Base-by-base conservation (phyloP, 441 rosid genomes). In the Iberis amara region DNA sequence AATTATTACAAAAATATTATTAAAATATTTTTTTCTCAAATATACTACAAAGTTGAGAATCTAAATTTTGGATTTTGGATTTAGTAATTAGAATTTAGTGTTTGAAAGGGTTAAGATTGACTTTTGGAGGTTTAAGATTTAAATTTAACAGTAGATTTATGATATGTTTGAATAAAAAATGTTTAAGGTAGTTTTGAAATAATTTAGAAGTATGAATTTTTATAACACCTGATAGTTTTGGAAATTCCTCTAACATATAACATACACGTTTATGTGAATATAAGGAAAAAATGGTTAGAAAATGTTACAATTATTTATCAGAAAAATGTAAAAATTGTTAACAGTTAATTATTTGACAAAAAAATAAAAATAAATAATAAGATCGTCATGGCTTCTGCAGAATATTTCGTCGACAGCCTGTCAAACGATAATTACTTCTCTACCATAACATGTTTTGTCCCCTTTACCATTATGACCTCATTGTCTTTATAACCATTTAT, bases 371-470 rank as follows among this genome's bases (percentile, higher is more conserved):
- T 47, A 39, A 52, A n/a, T n/a, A n/a, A n/a, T n/a, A n/a, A n/a
- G n/a, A n/a, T 59, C 47, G 71, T 59, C 71, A 66, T 66, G 53
- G 65, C 56, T 60, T 66, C 57, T 66, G 70, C 66, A 66, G 52
- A 53, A 52, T 52, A 59, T 59, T 21, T 28, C 53, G 58, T 53
- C 4, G 51, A 56, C 71, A 66, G 64, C 45, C 66, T 66, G 71
- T 66, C 71, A 60, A 52, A 41, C 57, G 61, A 66, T 59, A 66
- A 60, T 66, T 54, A 59, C 66, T 41, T 59, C 47, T 60, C 66
- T 66, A 59, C 66, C 66, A 54, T 66, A 66, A 66, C 71, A 66
- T 66, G 66, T 66, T 66, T 66, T 66, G 71, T 66, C 62, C 66
- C 66, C 71, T 66, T 66, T 47, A 10, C 42, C 65, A 66, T 66